A percentile compares a stretch with the other conserved stretches of the same genome.
These are phyloP conservation scores for Zoysia pacifica DNA, from an alignment of 176 grass and related monocot species.

Conservation along the genomic window DNA sequence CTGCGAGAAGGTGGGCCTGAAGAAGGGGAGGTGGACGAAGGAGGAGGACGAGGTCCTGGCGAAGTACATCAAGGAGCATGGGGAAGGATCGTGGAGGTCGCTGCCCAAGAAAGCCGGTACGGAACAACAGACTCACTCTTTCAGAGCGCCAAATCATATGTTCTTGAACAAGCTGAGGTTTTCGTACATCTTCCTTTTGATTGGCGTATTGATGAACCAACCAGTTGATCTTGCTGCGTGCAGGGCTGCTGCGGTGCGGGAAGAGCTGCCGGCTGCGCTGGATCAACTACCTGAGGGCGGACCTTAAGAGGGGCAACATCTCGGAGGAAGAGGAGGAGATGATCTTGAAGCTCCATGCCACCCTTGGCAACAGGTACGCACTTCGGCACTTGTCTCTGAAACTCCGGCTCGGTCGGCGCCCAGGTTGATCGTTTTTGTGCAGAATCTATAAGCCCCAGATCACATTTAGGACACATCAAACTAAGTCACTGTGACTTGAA, in stretches of 20 bases:
- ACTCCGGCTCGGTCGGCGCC: not conserved
- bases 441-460: not conserved
- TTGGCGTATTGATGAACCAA: not conserved
- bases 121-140: too few species aligned
- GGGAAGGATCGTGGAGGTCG: slow-evolving; percentile 57
- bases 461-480: not conserved
- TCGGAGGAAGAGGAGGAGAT: slow-evolving; percentile 44
- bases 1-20: slow-evolving; percentile 70
- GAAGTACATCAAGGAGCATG: slow-evolving; percentile 49
- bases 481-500: not conserved
- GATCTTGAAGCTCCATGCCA: slow-evolving; percentile 57
- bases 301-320: slow-evolving; percentile 57
- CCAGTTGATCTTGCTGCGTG: not conserved
- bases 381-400: not conserved
- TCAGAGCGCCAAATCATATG: not conserved
- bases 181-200: not conserved
- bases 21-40: slow-evolving; percentile 63
- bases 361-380: slow-evolving; percentile 54
- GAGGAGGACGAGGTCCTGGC: slow-evolving; percentile 59
- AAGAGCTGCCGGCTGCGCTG: slow-evolving; percentile 65
- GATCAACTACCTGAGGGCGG: slow-evolving; percentile 55
- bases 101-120: slow-evolving; percentile 67
- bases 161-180: not conserved
- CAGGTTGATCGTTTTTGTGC: not conserved
- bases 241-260: slow-evolving; percentile 50